phyloP scores from a whole-genome alignment of 2,329 filamentous ascomycete species.

The Scopulariopsis brevicaulis region DNA sequence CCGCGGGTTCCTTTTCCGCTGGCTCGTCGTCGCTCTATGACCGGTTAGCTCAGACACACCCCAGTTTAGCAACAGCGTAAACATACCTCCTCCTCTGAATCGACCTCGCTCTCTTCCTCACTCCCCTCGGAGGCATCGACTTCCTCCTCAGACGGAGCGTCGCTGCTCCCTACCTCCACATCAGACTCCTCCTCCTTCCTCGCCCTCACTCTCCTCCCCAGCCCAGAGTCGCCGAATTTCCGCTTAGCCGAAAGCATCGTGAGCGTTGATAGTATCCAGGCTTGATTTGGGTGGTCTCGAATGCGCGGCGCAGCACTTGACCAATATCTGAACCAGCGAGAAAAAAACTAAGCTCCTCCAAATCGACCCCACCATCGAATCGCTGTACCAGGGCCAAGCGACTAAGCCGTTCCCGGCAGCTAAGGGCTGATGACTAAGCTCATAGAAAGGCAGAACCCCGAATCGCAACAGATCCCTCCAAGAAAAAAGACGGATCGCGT shows the following conservation, averaged over 20 bases:
- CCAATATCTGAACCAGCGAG: background rate
- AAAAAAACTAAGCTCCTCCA: background rate
- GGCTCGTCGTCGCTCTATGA: slow-evolving; percentile 11
- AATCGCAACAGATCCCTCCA: background rate
- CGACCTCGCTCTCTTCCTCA: slow-evolving; percentile 17
- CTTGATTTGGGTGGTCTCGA: background rate
- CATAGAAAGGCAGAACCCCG: background rate
- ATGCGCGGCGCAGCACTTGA: background rate
- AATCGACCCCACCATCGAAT: background rate
- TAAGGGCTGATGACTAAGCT: background rate
- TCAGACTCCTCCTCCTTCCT: slow-evolving; percentile 32
- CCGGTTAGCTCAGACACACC: background rate
- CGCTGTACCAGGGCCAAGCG: background rate
- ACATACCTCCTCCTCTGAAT: slow-evolving; percentile 17
- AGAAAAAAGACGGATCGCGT: background rate
- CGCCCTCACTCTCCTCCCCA: slow-evolving; percentile 31
- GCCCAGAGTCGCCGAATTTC: slow-evolving; percentile 21
- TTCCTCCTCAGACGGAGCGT: slow-evolving; percentile 13
- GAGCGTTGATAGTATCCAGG: background rate
- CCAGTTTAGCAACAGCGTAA: slow-evolving; percentile 5
- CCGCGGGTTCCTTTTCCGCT: slow-evolving; percentile 17
- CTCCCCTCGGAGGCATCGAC: slow-evolving; percentile 10
- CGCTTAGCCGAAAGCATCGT: slow-evolving; percentile 27
- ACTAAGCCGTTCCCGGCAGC: background rate
- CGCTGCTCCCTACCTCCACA: slow-evolving; percentile 20